Evolutionary conservation across 805 yeast genomes (phyloP).

Genomic region (Saccharomyces kudriavzevii): DNA sequence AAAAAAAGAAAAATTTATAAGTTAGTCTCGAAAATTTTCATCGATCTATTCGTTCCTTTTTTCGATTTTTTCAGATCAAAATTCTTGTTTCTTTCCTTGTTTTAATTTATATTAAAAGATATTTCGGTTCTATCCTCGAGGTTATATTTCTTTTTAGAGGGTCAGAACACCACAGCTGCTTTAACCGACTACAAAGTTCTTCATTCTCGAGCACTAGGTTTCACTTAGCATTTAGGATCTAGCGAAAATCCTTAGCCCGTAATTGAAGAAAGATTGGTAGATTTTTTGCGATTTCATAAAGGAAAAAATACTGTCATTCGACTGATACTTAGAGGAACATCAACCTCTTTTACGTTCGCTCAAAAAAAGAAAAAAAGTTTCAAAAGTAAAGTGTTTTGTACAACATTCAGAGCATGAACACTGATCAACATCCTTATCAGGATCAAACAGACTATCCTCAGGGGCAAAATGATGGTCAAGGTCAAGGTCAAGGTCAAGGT

Average conservation of each 20-base stretch:
- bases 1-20: background rate
- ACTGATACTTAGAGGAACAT: background rate
- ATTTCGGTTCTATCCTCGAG: background rate
- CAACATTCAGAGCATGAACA: slow-evolving; percentile 17
- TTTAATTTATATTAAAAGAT: background rate
- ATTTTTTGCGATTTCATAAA: background rate
- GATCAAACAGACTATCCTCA: slow-evolving; percentile 18
- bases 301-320: background rate
- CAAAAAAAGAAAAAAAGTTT: background rate
- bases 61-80: background rate
- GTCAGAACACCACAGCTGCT: background rate
- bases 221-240: background rate
- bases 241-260: background rate
- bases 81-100: background rate
- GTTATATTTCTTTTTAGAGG: background rate
- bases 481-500: slow-evolving; percentile 16
- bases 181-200: background rate
- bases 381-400: slow-evolving; percentile 9
- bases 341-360: background rate
- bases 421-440: slow-evolving; percentile 28
- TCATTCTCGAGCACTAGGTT: background rate
- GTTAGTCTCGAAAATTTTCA: background rate
- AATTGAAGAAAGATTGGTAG: background rate
- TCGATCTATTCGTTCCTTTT: background rate
- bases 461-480: slow-evolving; percentile 10